Evolutionary conservation across 2,329 filamentous ascomycete species (phyloP), one percentile per base, ranked within the genome.

Genomic region (Epichloe uncinata): DNA sequence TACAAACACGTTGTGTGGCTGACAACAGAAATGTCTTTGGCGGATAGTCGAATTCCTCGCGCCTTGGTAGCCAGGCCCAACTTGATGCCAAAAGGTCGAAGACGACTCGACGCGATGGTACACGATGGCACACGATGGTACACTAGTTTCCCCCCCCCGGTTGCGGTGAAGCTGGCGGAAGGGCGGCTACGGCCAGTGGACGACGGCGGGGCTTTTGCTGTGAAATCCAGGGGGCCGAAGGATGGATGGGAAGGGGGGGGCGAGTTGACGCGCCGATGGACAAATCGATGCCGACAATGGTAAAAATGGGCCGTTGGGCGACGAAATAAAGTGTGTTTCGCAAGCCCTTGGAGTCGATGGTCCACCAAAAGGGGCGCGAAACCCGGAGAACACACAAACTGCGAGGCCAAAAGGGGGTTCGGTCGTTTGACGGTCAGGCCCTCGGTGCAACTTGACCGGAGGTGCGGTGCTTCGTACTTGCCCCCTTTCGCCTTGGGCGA

Each of bases 161-260:
- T 49, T 49, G 50, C 42, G 34, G 46, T 45, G 35, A 47, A 43
- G 41, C 37, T 44, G 42, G 45, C n/a, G 30, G 45, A 45, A 50
- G 41, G 48, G 42, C 45, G 45, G 44, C 47, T 42, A 45, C 40
- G 22, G 50, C 38, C 47, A 49, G 37, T 40, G 26, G 20, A 37
- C 45, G 46, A n/a, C n/a, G n/a, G 30, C 46, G 42, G 46, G 46
- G 47, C 35, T 4, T 43, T 22, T n/a, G 41, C 47, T 50, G n/a
- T 40, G 34, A 34, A 46, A 43, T 50, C 42, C 44, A 33, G 38
- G 34, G n/a, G 42, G 36, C 37, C 43, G 45, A 33, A 43, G 26
- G 35, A n/a, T 35, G 45, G 44, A n/a, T n/a, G n/a, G n/a, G 18
- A 42, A 45, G 36, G 13, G 33, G 20, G 13, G 33, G 50, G 42